Evolutionary conservation across 768 basidiomycete species (phyloP), one percentile per base, ranked within the genome.

Genomic region (Lentinula sp.): DNA sequence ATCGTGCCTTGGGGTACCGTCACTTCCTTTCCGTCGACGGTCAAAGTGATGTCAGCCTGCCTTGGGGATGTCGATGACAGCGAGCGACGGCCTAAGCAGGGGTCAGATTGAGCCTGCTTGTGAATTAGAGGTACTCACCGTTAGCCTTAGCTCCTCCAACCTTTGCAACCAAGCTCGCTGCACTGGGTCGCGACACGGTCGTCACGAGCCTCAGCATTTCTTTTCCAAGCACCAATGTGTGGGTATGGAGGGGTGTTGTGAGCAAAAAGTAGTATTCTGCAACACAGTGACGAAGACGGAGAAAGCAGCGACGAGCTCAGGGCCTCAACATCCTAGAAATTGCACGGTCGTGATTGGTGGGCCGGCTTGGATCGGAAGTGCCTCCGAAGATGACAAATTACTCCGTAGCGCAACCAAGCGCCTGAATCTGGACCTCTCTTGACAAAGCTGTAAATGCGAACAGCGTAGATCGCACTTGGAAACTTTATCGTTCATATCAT

Each of bases 1-100:
- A 50, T 76, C 87, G 60, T 61, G 91, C 95, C 96, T 79, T 96
- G 94, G 32, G 94, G 94, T 41, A 99, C 95, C 2, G 93, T 95
- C 20, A 99, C 95, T 77, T 95, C 90, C 76, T 95, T 97, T 64
- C 96, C 96, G 74, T 99, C 95, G 45, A 98, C 88, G 1, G 95
- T 96, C 35, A 98, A 77, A 36, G 94, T 96, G 66, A 98, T 88
- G 66, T 93, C 90, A 49, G 88, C 89, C 67, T 80, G 81, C 61
- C 83, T 79, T 61, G 80, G 72, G 16, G 88, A 81, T 1, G 87
- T 83, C 42, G 91, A 87, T 10, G 87, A 76, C 70, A 92, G 81
- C 37, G 80, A 77, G 62, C 87, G 79, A 63, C 80, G 81, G 68
- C 79, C 89, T 89, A 55, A 9, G 65, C 28, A 64, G 48, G 36